phyloP scores from a whole-genome alignment of 176 grass and related monocot genomes.

The Rhynchospora breviuscula region DNA sequence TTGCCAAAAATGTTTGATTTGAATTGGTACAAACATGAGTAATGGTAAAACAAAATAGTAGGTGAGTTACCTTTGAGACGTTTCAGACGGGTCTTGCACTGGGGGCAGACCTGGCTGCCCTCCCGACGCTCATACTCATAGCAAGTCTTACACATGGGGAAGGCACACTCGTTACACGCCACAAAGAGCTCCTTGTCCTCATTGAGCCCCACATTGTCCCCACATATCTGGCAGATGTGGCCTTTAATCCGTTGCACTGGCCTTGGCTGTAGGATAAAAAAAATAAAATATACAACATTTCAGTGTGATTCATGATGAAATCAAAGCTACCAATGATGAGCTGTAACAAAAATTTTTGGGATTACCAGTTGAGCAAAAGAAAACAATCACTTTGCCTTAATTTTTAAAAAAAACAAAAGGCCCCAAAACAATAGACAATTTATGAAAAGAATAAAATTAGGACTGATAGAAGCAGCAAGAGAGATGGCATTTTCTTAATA shows the following conservation, averaged over 20 bases:
- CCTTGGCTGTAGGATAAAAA: conserved; percentile 31
- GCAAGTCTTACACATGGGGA: conserved; percentile 45
- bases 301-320: neutral
- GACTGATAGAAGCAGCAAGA: neutral
- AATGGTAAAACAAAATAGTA: neutral
- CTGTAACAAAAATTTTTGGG: neutral
- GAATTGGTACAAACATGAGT: neutral
- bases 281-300: conserved; percentile 7
- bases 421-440: neutral
- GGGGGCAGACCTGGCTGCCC: conserved; percentile 46
- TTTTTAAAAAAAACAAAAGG: neutral
- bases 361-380: neutral
- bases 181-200: conserved; percentile 40
- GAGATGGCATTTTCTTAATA: neutral
- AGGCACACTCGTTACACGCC: conserved; percentile 50
- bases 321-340: neutral
- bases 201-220: conserved; percentile 48
- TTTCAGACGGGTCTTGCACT: conserved; percentile 54
- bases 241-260: conserved; percentile 49
- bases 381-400: neutral
- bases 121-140: conserved; percentile 49
- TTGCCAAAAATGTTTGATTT: neutral
- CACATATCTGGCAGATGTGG: conserved; percentile 72
- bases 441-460: neutral
- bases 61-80: conserved; percentile 41